Base-by-base conservation (phyloP, 2,329 filamentous ascomycete genomes). In the Diaporthe amygdali region DNA sequence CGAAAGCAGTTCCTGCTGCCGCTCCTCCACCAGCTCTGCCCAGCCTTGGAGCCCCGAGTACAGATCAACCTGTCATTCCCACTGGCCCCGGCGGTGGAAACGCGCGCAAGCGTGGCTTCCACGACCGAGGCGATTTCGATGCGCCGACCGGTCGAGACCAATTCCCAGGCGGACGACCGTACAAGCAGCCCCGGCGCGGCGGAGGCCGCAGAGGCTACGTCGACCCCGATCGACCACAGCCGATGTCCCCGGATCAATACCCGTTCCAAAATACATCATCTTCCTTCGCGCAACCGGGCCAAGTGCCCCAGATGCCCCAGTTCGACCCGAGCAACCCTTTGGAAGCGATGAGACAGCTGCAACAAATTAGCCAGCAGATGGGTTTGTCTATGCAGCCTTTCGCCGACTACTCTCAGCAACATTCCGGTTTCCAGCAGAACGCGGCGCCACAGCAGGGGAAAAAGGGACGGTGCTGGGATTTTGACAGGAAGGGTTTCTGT, bases 401-500 rank as follows among this genome's bases (percentile, higher is more conserved):
- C 79, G 74, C 81, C 75, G 76, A 80, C 73, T 74, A 78, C 76
- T 20, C 76, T 72, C 56, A 71, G 66, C 55, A 70, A 72, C 52
- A 71, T 69, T 63, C 68, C 71, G 55, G 69, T 71, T 44, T 66
- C 74, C 71, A 70, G 25, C 46, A 70, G 71, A 20, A 75, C 74
- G n/a, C 72, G 68, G 15, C 74, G 69, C 67, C 74, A 41, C 70
- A 78, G 49, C 78, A 77, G 47, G 82, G 81, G 70, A 82, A 79
- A 61, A 84, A 81, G 73, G 80, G 85, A 70, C 85, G 89, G 71
- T 95, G 93, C 77, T 85, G 88, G 70, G 91, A 94, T 78, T 94
- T 93, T 76, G 92, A 94, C 71, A 88, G 83, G 1, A 93, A 93
- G 75, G 93, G 93, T 0, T 94, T 88, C 76, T 95, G 93, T 77